Evolutionary conservation across 371 early-diverging fungal species (phyloP).

Genomic region (Mycotypha africana): DNA sequence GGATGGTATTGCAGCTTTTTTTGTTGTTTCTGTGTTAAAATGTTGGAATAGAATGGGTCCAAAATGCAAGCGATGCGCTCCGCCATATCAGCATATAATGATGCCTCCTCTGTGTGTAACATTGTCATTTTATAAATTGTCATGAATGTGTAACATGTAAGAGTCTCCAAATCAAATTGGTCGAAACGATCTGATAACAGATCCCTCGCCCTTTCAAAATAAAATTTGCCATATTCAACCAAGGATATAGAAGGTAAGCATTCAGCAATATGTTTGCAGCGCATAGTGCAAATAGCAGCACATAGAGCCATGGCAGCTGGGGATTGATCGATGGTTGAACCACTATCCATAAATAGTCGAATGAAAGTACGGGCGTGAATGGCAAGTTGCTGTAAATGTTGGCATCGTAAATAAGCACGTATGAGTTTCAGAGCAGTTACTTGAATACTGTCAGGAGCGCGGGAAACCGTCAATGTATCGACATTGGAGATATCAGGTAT

Average conservation of each 20-base stretch:
- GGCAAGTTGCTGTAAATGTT: conserved; percentile 25
- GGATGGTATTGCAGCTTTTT: too few relatives aligned
- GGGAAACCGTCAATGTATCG: conserved; percentile 6
- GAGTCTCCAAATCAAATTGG: conserved; percentile 25
- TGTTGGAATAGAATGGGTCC: conserved; percentile 2
- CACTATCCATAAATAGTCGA: conserved; percentile 4
- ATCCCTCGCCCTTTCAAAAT: conserved; percentile 28
- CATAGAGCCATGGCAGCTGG: conserved; percentile 27
- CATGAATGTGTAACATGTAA: conserved; percentile 24
- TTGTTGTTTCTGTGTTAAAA: background rate
- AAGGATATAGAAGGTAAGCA: conserved; percentile 19
- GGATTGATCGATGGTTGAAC: too few relatives aligned
- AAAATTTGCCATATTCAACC: conserved; percentile 26
- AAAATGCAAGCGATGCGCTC: conserved; percentile 20
- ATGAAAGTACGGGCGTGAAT: conserved; percentile 29
- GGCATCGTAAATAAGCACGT: conserved; percentile 24
- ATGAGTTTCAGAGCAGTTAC: conserved; percentile 16
- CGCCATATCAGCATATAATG: conserved; percentile 24
- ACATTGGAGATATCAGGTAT: conserved; percentile 8
- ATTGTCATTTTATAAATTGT: conserved; percentile 20
- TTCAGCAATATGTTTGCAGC: conserved; percentile 26
- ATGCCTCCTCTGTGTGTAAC: conserved; percentile 10
- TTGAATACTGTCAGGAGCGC: conserved; percentile 6
- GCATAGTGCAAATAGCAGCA: conserved; percentile 26
- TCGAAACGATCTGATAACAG: conserved; percentile 29